These are phyloP conservation scores for Xylaria bambusicola DNA, from an alignment of 495 filamentous ascomycete genomes.

Conservation along the genomic window DNA sequence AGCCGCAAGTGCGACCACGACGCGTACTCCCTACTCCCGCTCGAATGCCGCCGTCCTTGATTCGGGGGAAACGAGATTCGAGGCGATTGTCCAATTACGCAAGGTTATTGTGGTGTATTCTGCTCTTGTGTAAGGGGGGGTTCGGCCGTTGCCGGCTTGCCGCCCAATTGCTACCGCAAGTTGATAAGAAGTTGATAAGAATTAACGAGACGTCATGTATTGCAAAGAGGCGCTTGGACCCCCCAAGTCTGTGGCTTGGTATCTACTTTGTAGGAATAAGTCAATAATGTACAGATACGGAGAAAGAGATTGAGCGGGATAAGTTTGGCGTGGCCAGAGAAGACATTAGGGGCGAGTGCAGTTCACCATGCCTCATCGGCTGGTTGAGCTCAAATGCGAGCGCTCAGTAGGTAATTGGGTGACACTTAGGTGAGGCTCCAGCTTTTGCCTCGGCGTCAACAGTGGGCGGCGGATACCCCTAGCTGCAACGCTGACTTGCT, in stretches of 20 bases:
- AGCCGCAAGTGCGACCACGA: slow-evolving; percentile 3
- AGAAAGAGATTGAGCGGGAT: neutral
- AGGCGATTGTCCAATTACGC: neutral
- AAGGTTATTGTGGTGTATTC: neutral
- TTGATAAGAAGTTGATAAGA: neutral
- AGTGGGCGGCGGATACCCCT: no score
- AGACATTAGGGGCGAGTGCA: neutral
- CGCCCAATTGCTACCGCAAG: neutral
- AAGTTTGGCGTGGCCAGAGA: neutral
- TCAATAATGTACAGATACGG: neutral
- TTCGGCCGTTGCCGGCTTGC: neutral
- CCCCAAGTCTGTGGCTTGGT: no score
- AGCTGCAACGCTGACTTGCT: no score
- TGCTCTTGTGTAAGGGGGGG: neutral
- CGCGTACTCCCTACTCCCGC: neutral
- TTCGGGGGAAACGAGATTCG: neutral
- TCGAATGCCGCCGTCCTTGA: neutral
- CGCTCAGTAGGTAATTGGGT: no score
- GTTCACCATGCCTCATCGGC: slow-evolving; percentile 9
- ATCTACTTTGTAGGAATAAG: no score
- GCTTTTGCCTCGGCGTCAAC: slow-evolving; percentile 12
- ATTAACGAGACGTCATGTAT: neutral
- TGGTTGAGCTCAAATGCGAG: neutral
- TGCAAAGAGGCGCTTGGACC: neutral
- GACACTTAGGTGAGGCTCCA: slow-evolving; percentile 3